These are phyloP conservation scores for Sclerotinia minor DNA, from an alignment of 2,329 filamentous ascomycete species.

Conservation along the genomic window DNA sequence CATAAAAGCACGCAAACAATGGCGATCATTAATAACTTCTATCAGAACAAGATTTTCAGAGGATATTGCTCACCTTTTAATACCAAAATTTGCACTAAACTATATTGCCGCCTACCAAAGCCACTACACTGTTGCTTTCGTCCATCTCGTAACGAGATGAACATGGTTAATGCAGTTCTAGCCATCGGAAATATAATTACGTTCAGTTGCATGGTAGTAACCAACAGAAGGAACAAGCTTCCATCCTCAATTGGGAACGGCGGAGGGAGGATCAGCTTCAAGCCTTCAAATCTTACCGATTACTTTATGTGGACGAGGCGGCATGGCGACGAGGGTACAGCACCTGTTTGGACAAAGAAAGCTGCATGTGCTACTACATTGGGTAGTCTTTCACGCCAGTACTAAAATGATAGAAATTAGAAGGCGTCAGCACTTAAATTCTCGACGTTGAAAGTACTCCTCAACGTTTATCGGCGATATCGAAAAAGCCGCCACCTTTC, in stretches of 20 bases:
- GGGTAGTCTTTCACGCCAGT: constrained; percentile 12
- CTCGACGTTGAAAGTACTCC: constrained; percentile 20
- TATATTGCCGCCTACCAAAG: constrained; percentile 19
- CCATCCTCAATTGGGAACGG: constrained; percentile 20
- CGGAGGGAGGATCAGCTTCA: constrained; percentile 23
- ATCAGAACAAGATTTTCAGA: constrained; percentile 18
- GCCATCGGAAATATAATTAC: constrained; percentile 17
- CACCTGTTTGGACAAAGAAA: constrained; percentile 17
- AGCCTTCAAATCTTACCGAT: constrained; percentile 25
- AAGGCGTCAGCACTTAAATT: constrained; percentile 23
- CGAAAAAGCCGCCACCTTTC: constrained; percentile 21
- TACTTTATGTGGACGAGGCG: constrained; percentile 25
- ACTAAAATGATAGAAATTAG: constrained; percentile 24
- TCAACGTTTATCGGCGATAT: constrained; percentile 20
- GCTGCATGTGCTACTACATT: constrained; percentile 25
- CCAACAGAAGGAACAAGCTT: constrained; percentile 19
- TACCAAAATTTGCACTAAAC: constrained; percentile 20
- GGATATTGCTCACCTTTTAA: constrained; percentile 24
- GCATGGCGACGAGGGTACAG: constrained; percentile 25
- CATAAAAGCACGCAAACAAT: constrained; percentile 20
- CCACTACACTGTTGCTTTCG: constrained; percentile 8
- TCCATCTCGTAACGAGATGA: constrained; percentile 18
- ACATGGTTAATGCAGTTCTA: constrained; percentile 19
- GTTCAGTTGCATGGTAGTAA: constrained; percentile 20
- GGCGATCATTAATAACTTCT: constrained; percentile 22